Conservation (phyloP, 192 early-diverging fungal species). For the Linnemannia elongata region DNA sequence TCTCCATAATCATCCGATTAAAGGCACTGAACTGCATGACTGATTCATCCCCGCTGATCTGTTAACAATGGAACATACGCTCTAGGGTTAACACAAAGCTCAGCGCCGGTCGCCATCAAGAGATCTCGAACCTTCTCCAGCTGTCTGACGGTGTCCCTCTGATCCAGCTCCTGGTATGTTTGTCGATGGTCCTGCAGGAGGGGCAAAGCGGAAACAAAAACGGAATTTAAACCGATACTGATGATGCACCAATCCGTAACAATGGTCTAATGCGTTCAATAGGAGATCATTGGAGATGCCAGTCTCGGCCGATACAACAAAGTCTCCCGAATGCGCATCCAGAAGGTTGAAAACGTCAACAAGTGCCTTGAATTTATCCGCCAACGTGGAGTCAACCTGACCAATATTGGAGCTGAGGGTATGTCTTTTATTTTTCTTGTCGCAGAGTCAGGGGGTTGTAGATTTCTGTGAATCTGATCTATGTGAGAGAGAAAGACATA, state of each 20-base stretch:
- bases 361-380: constrained; percentile 95
- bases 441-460: neutral
- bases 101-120: constrained; percentile 60
- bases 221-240: constrained; percentile 37
- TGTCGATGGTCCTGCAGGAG: neutral
- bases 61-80: neutral
- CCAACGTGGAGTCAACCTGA: constrained; percentile 85
- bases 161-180: constrained; percentile 69
- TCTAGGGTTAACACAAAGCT: constrained; percentile 86
- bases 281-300: constrained; percentile 96
- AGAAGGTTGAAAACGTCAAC: constrained; percentile 96
- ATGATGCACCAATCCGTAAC: constrained; percentile 52
- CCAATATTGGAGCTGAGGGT: constrained; percentile 97
- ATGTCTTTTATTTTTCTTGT: constrained; percentile 18
- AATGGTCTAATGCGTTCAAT: neutral
- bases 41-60: neutral
- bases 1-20: neutral
- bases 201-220: constrained; percentile 55
- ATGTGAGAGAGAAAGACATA: neutral
- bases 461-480: neutral
- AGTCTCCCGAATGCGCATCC: constrained; percentile 91
- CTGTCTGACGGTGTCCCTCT: constrained; percentile 68
- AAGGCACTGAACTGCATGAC: neutral
- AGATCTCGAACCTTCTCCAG: constrained; percentile 54
- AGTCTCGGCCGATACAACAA: constrained; percentile 90